A percentile compares a stretch with the other conserved stretches of the same genome.
phyloP scores from a whole-genome alignment of 345 rosid genomes.

The Populus pruinosa region DNA sequence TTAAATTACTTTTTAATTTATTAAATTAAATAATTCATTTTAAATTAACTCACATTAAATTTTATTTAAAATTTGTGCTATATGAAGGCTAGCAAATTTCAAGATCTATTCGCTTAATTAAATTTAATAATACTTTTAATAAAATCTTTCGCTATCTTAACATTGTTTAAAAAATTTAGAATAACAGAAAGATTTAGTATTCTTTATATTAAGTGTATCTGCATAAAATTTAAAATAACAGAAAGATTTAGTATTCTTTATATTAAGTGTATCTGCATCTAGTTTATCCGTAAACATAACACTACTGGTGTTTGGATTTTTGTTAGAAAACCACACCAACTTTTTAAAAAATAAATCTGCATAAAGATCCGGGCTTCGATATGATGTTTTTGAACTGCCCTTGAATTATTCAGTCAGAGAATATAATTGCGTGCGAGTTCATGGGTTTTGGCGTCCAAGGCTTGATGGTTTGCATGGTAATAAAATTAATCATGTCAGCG shows the following conservation, averaged over 20 bases:
- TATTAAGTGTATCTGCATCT: not conserved
- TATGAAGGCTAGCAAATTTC: rapidly evolving
- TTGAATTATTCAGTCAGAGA: not conserved
- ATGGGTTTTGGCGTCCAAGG: no score
- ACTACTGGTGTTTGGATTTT: not conserved
- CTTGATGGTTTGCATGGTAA: no score
- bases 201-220: not conserved
- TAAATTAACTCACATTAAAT: rapidly evolving
- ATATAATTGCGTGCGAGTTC: not conserved
- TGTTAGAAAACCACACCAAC: not conserved
- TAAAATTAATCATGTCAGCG: no score
- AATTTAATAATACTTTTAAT: no score
- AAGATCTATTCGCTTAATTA: no score
- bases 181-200: not conserved
- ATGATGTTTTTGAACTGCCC: not conserved
- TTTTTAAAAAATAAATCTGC: not conserved
- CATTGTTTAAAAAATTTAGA: no score
- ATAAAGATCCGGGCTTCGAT: constrained; percentile 9
- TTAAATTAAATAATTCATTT: no score
- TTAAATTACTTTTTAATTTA: rapidly evolving
- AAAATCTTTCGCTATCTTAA: no score
- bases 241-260: not conserved
- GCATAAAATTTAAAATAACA: no score
- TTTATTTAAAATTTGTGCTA: no score
- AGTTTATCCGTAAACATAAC: not conserved